Evolutionary conservation across 2,329 filamentous ascomycete species (phyloP).

Genomic region (Talaromyces rugulosus): DNA sequence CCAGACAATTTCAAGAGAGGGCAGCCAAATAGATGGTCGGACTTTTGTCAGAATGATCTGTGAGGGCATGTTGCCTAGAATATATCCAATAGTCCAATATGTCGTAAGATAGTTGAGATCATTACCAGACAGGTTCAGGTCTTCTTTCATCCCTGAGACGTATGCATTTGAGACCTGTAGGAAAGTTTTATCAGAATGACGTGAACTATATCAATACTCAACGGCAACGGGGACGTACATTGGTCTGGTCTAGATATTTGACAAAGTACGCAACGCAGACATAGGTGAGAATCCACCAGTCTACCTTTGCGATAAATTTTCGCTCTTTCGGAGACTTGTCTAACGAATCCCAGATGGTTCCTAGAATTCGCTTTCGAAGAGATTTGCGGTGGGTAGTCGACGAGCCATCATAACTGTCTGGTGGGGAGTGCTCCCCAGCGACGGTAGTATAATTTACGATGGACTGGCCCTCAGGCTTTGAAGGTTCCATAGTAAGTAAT

Average conservation of each 20-base stretch:
- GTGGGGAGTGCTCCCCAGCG: neutral
- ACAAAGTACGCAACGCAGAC: constrained; percentile 45
- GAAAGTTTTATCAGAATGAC: constrained; percentile 27
- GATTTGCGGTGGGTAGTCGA: neutral
- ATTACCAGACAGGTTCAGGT: constrained; percentile 43
- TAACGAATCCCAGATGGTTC: constrained; percentile 38
- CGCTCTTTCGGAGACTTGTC: constrained; percentile 40
- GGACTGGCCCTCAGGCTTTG: no score
- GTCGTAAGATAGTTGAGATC: constrained; percentile 46
- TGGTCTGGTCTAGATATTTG: constrained; percentile 44
- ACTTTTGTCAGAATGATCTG: constrained; percentile 34
- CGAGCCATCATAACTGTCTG: neutral
- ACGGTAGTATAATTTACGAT: no score
- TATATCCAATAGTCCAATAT: constrained; percentile 41
- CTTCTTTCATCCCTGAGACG: constrained; percentile 45
- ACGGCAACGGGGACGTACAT: constrained; percentile 26
- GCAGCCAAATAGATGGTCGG: constrained; percentile 41
- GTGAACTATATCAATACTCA: neutral
- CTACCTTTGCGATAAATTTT: constrained; percentile 45
- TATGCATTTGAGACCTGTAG: constrained; percentile 49
- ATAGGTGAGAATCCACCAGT: constrained; percentile 43
- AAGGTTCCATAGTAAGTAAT: neutral
- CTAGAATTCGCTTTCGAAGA: constrained; percentile 1
- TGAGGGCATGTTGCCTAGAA: constrained; percentile 39
- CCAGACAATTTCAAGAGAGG: constrained; percentile 26